Evolutionary conservation across 768 basidiomycete species (phyloP).

Genomic region (Naganishia randhawae): DNA sequence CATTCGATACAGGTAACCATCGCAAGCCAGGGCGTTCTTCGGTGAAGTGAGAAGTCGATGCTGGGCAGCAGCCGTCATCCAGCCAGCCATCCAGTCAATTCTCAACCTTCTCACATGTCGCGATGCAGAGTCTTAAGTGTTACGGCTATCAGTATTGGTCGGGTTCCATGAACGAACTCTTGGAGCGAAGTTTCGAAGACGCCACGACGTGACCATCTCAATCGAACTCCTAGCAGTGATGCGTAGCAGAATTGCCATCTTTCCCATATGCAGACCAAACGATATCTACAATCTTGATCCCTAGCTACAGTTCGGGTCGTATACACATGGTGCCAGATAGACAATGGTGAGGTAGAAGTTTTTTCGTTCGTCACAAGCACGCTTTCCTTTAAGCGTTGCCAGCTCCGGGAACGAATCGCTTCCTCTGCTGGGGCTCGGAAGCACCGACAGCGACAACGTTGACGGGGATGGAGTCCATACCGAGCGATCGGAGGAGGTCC

Average conservation of each 20-base stretch:
- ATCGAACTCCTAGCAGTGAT: neutral
- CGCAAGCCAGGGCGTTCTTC: too few relatives aligned
- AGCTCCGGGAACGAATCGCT: conserved; percentile 33
- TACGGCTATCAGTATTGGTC: too few relatives aligned
- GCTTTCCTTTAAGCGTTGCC: conserved; percentile 18
- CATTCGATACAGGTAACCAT: too few relatives aligned
- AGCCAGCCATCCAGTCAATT: too few relatives aligned
- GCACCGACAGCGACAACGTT: conserved; percentile 64
- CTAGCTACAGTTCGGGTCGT: conserved; percentile 17
- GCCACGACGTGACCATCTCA: too few relatives aligned
- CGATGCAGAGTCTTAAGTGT: too few relatives aligned
- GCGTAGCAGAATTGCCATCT: conserved; percentile 19
- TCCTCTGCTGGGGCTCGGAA: conserved; percentile 27
- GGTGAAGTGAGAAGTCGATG: too few relatives aligned
- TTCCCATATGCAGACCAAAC: conserved; percentile 21
- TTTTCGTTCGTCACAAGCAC: conserved; percentile 14
- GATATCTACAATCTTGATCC: conserved; percentile 1
- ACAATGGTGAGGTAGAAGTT: neutral
- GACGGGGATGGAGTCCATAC: conserved; percentile 88
- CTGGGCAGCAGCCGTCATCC: too few relatives aligned
- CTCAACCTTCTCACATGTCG: too few relatives aligned
- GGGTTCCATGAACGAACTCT: too few relatives aligned
- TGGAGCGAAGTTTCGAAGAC: too few relatives aligned
- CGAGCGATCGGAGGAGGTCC: conserved; percentile 84
- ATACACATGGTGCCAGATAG: neutral